A percentile compares a stretch with the other conserved stretches of the same genome.
phyloP scores from a whole-genome alignment of 1,284 basidiomycete genomes.

The Limonomyces culmigenus region DNA sequence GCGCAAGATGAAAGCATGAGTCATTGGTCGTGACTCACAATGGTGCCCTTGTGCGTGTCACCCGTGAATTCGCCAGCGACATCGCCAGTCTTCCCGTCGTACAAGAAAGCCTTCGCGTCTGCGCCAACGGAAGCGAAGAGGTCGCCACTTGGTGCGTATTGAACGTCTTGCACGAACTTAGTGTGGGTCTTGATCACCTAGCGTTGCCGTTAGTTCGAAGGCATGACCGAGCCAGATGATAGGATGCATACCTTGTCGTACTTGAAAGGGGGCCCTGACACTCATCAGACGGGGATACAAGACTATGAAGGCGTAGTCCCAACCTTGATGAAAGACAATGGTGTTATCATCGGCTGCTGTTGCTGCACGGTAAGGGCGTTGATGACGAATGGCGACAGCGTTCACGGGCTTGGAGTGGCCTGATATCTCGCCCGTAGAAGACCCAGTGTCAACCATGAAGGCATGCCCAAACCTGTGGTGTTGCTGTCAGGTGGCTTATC shows the following conservation, averaged over 20 bases:
- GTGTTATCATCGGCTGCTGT: constrained; percentile 74
- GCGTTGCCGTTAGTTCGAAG: neutral
- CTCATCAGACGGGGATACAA: constrained; percentile 6
- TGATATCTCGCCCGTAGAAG: constrained; percentile 82
- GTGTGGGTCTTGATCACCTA: constrained; percentile 81
- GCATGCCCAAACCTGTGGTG: constrained; percentile 62
- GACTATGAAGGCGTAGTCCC: constrained; percentile 3
- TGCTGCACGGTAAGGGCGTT: constrained; percentile 84
- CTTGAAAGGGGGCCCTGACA: constrained; percentile 71
- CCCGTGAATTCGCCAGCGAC: constrained; percentile 51
- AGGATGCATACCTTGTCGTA: constrained; percentile 50
- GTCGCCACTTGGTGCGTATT: constrained; percentile 68
- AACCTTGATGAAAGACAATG: constrained; percentile 72
- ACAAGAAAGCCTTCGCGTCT: constrained; percentile 81
- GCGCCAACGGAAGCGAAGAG: constrained; percentile 84
- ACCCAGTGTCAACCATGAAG: constrained; percentile 79
- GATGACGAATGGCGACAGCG: constrained; percentile 78
- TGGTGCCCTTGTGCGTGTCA: constrained; percentile 53
- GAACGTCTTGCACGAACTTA: constrained; percentile 89
- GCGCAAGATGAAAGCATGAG: neutral
- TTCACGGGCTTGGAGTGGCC: constrained; percentile 91
- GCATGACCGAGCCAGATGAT: neutral
- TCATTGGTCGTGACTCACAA: constrained; percentile 37
- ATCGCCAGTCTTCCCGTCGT: constrained; percentile 85
- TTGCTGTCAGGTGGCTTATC: neutral